Evolutionary conservation across 371 early-diverging fungal species (phyloP).

Genomic region (Phascolomyces articulosus): DNA sequence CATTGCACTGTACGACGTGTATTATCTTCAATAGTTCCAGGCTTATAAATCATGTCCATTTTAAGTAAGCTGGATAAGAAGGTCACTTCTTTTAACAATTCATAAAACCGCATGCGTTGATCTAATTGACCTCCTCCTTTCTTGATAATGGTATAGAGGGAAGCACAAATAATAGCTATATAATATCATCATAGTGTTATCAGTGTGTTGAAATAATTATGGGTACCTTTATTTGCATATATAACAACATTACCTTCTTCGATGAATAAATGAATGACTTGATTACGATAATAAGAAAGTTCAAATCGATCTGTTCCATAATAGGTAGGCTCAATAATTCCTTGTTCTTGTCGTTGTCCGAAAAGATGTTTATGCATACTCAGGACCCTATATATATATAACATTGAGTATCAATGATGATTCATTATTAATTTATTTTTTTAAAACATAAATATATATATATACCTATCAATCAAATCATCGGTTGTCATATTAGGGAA

Average conservation of each 20-base stretch:
- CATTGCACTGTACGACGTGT: constrained; percentile 65
- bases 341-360: constrained; percentile 66
- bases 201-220: too few relatives aligned
- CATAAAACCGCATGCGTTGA: constrained; percentile 54
- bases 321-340: constrained; percentile 85
- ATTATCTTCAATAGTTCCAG: constrained; percentile 76
- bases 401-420: too few relatives aligned
- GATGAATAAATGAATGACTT: constrained; percentile 84
- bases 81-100: constrained; percentile 69
- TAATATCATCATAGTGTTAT: too few relatives aligned
- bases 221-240: too few relatives aligned
- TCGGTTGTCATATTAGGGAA: constrained; percentile 69
- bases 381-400: constrained; percentile 7
- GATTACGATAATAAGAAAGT: constrained; percentile 84
- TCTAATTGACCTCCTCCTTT: constrained; percentile 69
- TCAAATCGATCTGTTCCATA: constrained; percentile 85
- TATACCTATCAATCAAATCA: constrained; percentile 62
- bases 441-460: too few relatives aligned
- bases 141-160: constrained; percentile 82
- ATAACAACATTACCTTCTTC: constrained; percentile 53
- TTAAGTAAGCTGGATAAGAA: constrained; percentile 83
- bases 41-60: constrained; percentile 83
- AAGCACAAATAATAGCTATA: constrained; percentile 75
- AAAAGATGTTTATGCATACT: constrained; percentile 75
- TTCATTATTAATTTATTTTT: neutral